Conservation (phyloP, 2,329 filamentous ascomycete genomes). For the Sporothrix euskadiensis region DNA sequence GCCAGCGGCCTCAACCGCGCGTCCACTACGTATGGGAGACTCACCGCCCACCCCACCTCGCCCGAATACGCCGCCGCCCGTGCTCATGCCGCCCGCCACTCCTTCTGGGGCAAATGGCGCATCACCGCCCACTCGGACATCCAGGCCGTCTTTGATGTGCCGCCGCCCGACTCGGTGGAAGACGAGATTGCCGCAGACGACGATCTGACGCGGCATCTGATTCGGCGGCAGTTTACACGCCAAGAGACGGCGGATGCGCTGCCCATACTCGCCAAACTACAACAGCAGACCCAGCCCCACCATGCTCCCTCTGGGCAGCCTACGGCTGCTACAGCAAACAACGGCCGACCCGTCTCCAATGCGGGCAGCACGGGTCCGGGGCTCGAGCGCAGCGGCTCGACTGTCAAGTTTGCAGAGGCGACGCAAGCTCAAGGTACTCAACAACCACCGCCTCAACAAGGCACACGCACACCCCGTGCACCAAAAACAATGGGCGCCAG, state of each 20-base stretch:
- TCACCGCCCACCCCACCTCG: constrained; percentile 3
- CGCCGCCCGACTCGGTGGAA: constrained; percentile 63
- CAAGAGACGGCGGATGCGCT: constrained; percentile 44
- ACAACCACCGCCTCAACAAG: neutral
- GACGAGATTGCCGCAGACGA: constrained; percentile 61
- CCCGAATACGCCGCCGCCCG: constrained; percentile 24
- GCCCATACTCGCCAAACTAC: neutral
- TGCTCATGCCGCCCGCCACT: constrained; percentile 32
- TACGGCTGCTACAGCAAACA: neutral
- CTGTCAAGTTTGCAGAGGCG: constrained; percentile 29
- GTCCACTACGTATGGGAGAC: neutral
- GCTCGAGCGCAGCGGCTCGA: constrained; percentile 17
- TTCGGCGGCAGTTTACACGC: constrained; percentile 57
- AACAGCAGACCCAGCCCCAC: constrained; percentile 5
- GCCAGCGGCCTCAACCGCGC: neutral
- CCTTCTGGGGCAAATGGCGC: constrained; percentile 67
- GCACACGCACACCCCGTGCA: constrained; percentile 3
- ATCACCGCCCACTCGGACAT: constrained; percentile 72
- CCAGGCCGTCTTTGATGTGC: constrained; percentile 69
- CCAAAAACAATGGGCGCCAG: constrained; percentile 40
- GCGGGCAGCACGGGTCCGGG: neutral
- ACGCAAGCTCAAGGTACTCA: neutral
- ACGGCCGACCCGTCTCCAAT: neutral
- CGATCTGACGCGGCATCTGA: constrained; percentile 58
- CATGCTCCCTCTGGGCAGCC: neutral